Base-by-base conservation (phyloP, 805 yeast genomes). In the Saturnispora ahearnii region DNA sequence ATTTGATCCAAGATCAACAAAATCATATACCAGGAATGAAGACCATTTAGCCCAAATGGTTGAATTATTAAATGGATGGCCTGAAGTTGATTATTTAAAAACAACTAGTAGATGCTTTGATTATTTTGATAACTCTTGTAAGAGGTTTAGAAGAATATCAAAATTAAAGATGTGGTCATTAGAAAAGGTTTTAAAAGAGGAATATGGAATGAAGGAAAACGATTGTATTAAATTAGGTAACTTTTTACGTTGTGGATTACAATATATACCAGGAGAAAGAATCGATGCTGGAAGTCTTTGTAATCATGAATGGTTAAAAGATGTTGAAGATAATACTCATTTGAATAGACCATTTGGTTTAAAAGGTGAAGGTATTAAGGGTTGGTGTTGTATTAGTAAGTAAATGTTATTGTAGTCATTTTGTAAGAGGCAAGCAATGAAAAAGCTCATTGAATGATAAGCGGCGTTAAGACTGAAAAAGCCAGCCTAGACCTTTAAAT, bases 41-140 rank as follows among this genome's bases (percentile, higher is more conserved):
- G 84, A 79, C 57, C 84, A 79, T 62, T 59, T 79, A 38, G 83
- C 83, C 1, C 84, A 78, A 59, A 77, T 79, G 41, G 70, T 81
- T 36, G 86, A 81, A 59, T 59, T 80, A 45, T 59, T 76, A 28
- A 59, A 63, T 43, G 52, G 56, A 30, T 65, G 69, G 59, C 72
- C 74, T 36, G 36, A 58, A 3, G 62, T 63, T 42, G 72, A 69
- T 15, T 75, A 68, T 56, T 60, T 77, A 28, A 59, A 61, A 40
- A 64, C 66, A 50, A 72, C 77, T 56, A 63, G 64, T 51, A 62
- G 66, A 48, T 60, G 73, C 12, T 57, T 69, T 21, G 69, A 72
- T 50, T 73, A 61, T 55, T 73, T 76, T 53, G 71, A 72, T 54
- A 60, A 59, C 50, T 55, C 62, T 22, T 57, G 55, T 31, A 63